Base-by-base conservation (phyloP, 768 basidiomycete genomes). In the Trametes cingulata region DNA sequence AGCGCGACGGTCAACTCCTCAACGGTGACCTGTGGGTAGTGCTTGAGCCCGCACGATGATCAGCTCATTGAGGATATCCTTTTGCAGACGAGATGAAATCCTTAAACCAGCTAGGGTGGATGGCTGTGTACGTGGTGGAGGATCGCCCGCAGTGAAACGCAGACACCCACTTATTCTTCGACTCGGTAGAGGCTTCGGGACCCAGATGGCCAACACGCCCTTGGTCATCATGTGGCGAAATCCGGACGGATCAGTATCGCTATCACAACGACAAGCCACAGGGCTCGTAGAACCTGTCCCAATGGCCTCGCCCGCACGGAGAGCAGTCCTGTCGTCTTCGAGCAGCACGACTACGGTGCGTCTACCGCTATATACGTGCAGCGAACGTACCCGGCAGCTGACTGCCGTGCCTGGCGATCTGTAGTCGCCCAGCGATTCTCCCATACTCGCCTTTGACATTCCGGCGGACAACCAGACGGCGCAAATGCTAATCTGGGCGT, bases 211-310 rank as follows among this genome's bases (percentile, higher is more conserved):
- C n/a, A 65, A 74, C 46, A 76, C 80, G 0, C 78, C 79, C 41
- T 84, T 86, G 79, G 78, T 88, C 58, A 80, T 88, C n/a, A 65
- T 76, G 25, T 82, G 81, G 81, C 73, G 75, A 9, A 78, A 75
- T 64, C 67, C 74, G 3, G 83, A 88, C 65, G 82, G 82, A 2
- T 75, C 79, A 6, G 76, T 78, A 43, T 83, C 85, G 1, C 68
- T 89, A 51, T 85, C 85, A 10, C 87, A 89, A 59, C 76, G 87
- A 5, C 75, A 77, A 65, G 80, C 81, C 0, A 67, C 68, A 13
- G 79, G 75, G 2, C 79, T 84, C 51, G 65, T 70, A 10, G 78
- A 82, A 67, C 87, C 88, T 5, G 67, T 68, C 2, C 73, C 78
- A 45, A 76, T 75, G 17, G 56, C 70, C 8, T 66, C 73, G 41